These are phyloP conservation scores for Sclerotinia nivalis DNA, from an alignment of 2,329 filamentous ascomycete species.

Conservation along the genomic window DNA sequence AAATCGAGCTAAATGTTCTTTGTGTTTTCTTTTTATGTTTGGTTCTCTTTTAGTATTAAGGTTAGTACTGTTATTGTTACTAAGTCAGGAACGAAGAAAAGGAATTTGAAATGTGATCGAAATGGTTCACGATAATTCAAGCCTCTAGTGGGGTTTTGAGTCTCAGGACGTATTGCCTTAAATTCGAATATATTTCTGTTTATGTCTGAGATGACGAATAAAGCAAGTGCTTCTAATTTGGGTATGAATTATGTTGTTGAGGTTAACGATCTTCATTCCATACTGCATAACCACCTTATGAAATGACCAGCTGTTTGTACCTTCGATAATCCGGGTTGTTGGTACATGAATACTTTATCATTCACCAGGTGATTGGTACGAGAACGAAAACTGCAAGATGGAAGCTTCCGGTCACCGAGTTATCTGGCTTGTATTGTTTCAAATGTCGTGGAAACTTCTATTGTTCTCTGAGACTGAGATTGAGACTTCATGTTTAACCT, in stretches of 20 bases:
- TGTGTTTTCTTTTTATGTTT: neutral
- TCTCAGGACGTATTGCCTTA: neutral
- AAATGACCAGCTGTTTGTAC: slow-evolving; percentile 18
- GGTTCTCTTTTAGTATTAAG: neutral
- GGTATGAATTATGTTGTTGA: neutral
- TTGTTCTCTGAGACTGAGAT: slow-evolving; percentile 5
- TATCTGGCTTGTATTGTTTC: slow-evolving; percentile 11
- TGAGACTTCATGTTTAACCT: slow-evolving; percentile 7
- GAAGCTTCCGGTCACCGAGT: slow-evolving; percentile 1
- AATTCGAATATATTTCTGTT: neutral
- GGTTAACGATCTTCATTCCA: slow-evolving; percentile 1
- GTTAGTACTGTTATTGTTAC: neutral
- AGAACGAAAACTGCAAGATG: slow-evolving; percentile 24
- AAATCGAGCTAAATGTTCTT: neutral
- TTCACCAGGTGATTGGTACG: slow-evolving; percentile 20
- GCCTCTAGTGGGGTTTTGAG: slow-evolving; percentile 16
- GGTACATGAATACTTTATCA: slow-evolving; percentile 23
- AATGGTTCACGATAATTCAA: slow-evolving; percentile 19
- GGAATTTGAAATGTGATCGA: slow-evolving; percentile 16
- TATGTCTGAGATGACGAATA: neutral
- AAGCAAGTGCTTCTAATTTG: neutral
- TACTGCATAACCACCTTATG: neutral
- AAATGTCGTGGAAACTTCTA: slow-evolving; percentile 19
- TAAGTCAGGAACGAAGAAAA: slow-evolving; percentile 9
- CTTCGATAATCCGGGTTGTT: slow-evolving; percentile 17